A percentile compares a stretch with the other conserved stretches of the same genome.
These are phyloP conservation scores for Raphidocelis subcapitata DNA, from an alignment of 139 green algal species.

Conservation along the genomic window DNA sequence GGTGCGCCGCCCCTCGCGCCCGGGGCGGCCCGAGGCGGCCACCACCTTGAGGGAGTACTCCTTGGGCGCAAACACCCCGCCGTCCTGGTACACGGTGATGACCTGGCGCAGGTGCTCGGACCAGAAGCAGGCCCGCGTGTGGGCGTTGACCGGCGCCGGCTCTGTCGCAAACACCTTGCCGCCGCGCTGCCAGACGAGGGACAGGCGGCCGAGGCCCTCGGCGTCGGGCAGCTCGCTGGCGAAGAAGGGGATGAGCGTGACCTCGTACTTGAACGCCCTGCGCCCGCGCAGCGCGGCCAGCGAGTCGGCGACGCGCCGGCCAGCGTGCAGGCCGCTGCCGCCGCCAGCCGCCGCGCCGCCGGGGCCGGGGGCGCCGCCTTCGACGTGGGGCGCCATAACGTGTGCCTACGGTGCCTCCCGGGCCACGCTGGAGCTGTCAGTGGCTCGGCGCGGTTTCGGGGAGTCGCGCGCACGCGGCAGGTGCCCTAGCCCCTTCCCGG, in stretches of 20 bases:
- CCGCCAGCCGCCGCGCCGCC: too few relatives aligned
- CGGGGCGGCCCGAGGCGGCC: neutral
- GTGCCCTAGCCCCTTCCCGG: too few relatives aligned
- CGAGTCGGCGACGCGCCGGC: too few relatives aligned
- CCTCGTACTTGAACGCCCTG: conserved; percentile 39
- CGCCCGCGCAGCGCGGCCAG: conserved; percentile 24
- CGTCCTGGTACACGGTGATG: conserved; percentile 43
- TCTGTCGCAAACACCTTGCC: conserved; percentile 51
- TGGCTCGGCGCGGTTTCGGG: too few relatives aligned
- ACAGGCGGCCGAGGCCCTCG: conserved; percentile 26
- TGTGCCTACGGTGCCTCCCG: too few relatives aligned
- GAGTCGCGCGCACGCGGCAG: too few relatives aligned
- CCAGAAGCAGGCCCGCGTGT: conserved; percentile 48
- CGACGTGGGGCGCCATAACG: too few relatives aligned
- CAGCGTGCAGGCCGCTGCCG: too few relatives aligned
- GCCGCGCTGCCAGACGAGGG: conserved; percentile 53
- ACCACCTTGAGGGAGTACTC: conserved; percentile 52
- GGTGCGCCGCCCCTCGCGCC: conserved; percentile 32
- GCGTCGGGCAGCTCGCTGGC: conserved; percentile 5
- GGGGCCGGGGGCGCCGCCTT: too few relatives aligned
- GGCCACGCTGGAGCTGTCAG: too few relatives aligned
- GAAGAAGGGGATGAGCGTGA: conserved; percentile 50
- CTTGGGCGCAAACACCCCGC: conserved; percentile 33
- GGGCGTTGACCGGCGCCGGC: conserved; percentile 41
- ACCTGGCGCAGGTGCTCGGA: conserved; percentile 43